These are phyloP conservation scores for Aristolochia fimbriata DNA, from an alignment of 164 flowering plant genomes.

Conservation along the genomic window DNA sequence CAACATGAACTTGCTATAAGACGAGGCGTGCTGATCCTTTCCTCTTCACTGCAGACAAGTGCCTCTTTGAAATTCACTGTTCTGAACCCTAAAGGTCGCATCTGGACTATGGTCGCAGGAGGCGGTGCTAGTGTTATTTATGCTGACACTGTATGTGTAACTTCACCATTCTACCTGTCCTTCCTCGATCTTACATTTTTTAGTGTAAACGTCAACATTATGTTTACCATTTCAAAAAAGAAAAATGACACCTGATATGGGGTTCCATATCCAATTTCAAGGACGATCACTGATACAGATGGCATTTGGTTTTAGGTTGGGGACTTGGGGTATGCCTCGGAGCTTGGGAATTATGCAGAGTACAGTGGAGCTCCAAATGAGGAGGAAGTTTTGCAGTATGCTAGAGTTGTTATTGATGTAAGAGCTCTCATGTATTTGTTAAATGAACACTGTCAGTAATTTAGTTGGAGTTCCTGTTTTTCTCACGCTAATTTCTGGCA, in stretches of 20 bases:
- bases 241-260: too few species aligned
- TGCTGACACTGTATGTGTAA: slow-evolving; percentile 77
- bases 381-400: slow-evolving; percentile 91
- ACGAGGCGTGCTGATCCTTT: too few species aligned
- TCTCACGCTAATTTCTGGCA: slow-evolving; percentile 1
- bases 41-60: slow-evolving; percentile 57
- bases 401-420: slow-evolving; percentile 87
- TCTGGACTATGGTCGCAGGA: slow-evolving; percentile 99
- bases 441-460: neutral
- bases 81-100: slow-evolving; percentile 85
- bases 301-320: slow-evolving; percentile 48
- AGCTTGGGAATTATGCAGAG: slow-evolving; percentile 93
- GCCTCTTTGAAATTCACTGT: slow-evolving; percentile 90
- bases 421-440: slow-evolving; percentile 12
- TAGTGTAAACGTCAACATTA: too few species aligned
- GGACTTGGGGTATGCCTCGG: slow-evolving; percentile 82
- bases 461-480: neutral
- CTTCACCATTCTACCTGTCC: too few species aligned
- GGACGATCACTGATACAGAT: too few species aligned
- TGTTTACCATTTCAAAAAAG: too few species aligned
- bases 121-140: slow-evolving; percentile 97
- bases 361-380: slow-evolving; percentile 96
- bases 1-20: too few species aligned
- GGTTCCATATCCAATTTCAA: too few species aligned
- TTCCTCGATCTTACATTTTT: too few species aligned